Conservation (phyloP, 176 grass and related monocot genomes). For the Musa acuminata region DNA sequence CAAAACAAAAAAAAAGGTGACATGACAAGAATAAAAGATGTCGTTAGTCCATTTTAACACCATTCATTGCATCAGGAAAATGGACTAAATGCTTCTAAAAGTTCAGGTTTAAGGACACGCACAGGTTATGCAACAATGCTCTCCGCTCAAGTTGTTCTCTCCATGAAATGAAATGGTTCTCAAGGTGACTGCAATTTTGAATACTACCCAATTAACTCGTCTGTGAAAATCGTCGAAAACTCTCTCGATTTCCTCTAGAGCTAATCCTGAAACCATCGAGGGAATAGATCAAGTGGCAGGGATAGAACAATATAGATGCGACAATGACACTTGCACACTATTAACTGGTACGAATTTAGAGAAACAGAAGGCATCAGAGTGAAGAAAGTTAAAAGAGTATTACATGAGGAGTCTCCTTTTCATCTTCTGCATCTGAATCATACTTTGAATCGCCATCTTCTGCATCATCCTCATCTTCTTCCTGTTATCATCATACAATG, state of each 20-base stretch:
- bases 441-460: too few species aligned
- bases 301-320: background rate
- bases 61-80: background rate
- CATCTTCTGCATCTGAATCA: background rate
- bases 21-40: background rate
- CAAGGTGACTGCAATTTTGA: too few species aligned
- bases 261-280: slow-evolving; percentile 4
- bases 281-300: background rate
- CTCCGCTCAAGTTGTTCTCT: background rate
- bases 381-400: background rate
- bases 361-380: background rate
- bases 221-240: background rate
- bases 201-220: background rate
- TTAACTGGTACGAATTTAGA: too few species aligned
- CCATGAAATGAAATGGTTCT: background rate
- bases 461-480: too few species aligned
- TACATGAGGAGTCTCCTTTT: slow-evolving; percentile 2
- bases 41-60: background rate
- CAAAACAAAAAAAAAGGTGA: background rate
- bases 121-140: background rate
- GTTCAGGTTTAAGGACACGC: background rate
- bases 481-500: too few species aligned
- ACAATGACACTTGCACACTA: background rate
- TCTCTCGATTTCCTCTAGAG: background rate
- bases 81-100: background rate